Percentiles rank a stretch among this genome's conserved stretches.
phyloP scores from a whole-genome alignment of 805 yeast species.

The Schwanniomyces polymorphus region DNA sequence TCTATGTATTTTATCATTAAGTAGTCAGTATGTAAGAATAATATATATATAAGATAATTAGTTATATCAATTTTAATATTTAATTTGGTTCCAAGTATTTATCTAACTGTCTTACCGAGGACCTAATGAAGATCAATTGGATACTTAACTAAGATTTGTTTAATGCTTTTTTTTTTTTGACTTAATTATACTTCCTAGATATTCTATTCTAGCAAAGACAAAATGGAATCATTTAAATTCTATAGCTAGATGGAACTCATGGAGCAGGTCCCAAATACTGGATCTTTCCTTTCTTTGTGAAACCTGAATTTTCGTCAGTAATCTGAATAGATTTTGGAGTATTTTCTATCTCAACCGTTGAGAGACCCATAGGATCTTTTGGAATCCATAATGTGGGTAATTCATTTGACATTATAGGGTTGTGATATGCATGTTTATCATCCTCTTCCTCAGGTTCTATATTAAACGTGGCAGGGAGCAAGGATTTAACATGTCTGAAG shows the following conservation, averaged over 20 bases:
- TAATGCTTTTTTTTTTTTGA: no score
- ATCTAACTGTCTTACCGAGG: no score
- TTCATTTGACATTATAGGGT: constrained; percentile 68
- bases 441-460: constrained; percentile 42
- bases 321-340: constrained; percentile 58
- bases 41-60: no score
- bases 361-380: constrained; percentile 82
- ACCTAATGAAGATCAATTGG: not conserved
- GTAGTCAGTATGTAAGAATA: no score
- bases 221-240: not conserved
- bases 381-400: constrained; percentile 92
- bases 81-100: no score
- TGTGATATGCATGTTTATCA: constrained; percentile 65
- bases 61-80: no score
- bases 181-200: no score
- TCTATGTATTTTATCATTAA: no score
- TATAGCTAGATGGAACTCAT: not conserved
- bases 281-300: constrained; percentile 37
- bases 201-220: no score
- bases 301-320: constrained; percentile 65
- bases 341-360: constrained; percentile 56
- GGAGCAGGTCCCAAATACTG: constrained; percentile 22
- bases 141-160: no score
- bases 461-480: constrained; percentile 36
- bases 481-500: constrained; percentile 30